These are phyloP conservation scores for Podila clonocystis DNA, from an alignment of 192 early-diverging fungal genomes.

Conservation along the genomic window DNA sequence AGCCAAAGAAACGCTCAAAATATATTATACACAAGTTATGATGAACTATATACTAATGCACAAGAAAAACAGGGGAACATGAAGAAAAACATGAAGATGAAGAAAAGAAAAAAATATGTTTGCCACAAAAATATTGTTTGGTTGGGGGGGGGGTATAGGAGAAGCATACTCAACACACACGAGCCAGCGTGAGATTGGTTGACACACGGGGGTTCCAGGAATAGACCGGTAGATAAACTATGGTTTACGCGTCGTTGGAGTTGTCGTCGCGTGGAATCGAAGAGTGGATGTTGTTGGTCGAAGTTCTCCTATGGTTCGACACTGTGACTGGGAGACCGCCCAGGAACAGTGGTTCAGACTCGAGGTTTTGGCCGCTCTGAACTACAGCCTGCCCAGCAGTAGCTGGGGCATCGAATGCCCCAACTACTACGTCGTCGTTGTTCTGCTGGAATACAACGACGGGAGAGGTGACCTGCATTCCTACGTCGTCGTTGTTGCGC, in stretches of 20 bases:
- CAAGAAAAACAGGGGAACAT: neutral
- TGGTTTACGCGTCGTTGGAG: neutral
- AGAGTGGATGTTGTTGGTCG: neutral
- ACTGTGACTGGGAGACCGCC: slow-evolving; percentile 40
- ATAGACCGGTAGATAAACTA: neutral
- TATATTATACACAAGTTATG: neutral
- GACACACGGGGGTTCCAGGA: neutral
- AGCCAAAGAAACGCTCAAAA: neutral
- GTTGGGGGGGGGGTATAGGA: slow-evolving; percentile 4
- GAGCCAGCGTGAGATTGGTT: neutral
- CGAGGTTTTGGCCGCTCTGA: slow-evolving; percentile 49
- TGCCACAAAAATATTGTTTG: slow-evolving; percentile 1
- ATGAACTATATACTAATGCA: neutral
- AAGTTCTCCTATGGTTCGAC: slow-evolving; percentile 6
- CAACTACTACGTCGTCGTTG: slow-evolving; percentile 7
- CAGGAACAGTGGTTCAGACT: slow-evolving; percentile 46
- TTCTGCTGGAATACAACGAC: slow-evolving; percentile 1
- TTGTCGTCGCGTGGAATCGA: neutral
- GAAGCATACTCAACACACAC: neutral
- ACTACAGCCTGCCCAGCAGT: slow-evolving; percentile 41
- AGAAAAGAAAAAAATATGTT: neutral
- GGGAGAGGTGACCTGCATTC: neutral
- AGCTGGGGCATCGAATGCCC: slow-evolving; percentile 15
- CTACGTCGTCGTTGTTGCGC: no score
- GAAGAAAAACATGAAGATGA: neutral